Percentiles rank a stretch among this genome's conserved stretches.
These are phyloP conservation scores for Cronartium quercuum DNA, from an alignment of 1,284 basidiomycete species.

Conservation along the genomic window DNA sequence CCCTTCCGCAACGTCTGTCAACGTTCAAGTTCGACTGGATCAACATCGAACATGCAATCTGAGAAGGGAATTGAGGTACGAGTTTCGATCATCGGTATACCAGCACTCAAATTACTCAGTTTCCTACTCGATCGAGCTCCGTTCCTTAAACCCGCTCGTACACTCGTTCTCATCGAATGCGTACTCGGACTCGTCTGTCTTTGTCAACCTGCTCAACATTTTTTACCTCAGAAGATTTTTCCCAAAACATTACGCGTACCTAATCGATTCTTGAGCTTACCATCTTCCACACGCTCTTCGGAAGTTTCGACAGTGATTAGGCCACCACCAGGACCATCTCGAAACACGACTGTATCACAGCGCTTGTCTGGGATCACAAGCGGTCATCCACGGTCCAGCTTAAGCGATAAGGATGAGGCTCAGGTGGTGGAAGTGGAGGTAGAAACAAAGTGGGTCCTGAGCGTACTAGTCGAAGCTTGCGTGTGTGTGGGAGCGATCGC, in stretches of 20 bases:
- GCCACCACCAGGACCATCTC: background rate
- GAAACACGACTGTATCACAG: background rate
- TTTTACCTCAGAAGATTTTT: constrained; percentile 24
- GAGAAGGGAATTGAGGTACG: background rate
- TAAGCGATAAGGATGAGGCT: background rate
- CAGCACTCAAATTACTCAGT: constrained; percentile 3
- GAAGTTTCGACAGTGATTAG: background rate
- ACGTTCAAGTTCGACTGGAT: no score
- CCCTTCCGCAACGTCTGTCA: constrained; percentile 14
- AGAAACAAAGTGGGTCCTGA: constrained; percentile 29
- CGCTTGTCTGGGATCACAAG: background rate
- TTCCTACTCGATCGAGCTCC: constrained; percentile 16
- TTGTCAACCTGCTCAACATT: constrained; percentile 30
- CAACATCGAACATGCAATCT: background rate
- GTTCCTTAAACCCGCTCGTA: constrained; percentile 19
- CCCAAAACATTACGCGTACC: constrained; percentile 12
- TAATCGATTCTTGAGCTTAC: background rate
- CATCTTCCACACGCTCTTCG: background rate
- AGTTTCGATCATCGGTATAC: constrained; percentile 8
- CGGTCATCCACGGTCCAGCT: background rate
- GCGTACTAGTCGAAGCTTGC: constrained; percentile 22
- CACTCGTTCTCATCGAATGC: constrained; percentile 21
- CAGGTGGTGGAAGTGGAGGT: constrained; percentile 13
- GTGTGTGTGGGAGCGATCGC: constrained; percentile 12
- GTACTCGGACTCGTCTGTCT: background rate